These are phyloP conservation scores for Fusarium robinianum DNA, from an alignment of 2,329 filamentous ascomycete genomes.

Conservation along the genomic window DNA sequence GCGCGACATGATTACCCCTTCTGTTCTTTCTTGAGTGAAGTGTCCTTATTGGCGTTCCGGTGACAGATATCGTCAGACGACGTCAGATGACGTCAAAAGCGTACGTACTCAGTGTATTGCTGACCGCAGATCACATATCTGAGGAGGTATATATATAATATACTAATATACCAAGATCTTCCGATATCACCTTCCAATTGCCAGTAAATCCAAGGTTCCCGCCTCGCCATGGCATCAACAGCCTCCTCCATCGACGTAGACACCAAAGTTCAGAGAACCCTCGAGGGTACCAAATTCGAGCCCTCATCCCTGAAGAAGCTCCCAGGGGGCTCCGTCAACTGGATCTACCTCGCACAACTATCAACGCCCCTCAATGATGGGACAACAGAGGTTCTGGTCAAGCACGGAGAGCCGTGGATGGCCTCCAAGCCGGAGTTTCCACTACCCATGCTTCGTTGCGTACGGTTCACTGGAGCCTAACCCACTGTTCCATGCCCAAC, in stretches of 20 bases:
- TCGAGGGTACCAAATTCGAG: constrained; percentile 1
- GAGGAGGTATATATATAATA: too few relatives aligned
- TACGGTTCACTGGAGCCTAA: too few relatives aligned
- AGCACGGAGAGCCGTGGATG: constrained; percentile 7
- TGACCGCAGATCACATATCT: constrained; percentile 2
- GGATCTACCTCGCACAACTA: constrained; percentile 1
- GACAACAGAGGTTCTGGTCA: constrained; percentile 1
- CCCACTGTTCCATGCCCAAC: too few relatives aligned
- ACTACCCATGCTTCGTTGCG: neutral
- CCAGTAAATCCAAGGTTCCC: too few relatives aligned
- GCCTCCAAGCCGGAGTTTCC: constrained; percentile 9
- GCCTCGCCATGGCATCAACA: neutral
- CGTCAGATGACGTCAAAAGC: constrained; percentile 8
- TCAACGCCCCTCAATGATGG: neutral
- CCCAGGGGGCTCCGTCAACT: constrained; percentile 10
- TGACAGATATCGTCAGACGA: too few relatives aligned
- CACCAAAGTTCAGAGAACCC: neutral
- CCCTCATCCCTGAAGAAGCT: neutral
- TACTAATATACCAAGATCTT: too few relatives aligned
- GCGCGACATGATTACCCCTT: too few relatives aligned
- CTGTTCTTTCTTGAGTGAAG: too few relatives aligned
- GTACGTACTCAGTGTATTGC: constrained; percentile 5
- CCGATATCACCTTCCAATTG: too few relatives aligned
- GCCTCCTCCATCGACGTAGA: constrained; percentile 1
- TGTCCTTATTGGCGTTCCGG: too few relatives aligned